Evolutionary conservation across 352 stramenopile species (phyloP), one percentile per base, ranked within the genome.

Genomic region (Discostella stelligera): DNA sequence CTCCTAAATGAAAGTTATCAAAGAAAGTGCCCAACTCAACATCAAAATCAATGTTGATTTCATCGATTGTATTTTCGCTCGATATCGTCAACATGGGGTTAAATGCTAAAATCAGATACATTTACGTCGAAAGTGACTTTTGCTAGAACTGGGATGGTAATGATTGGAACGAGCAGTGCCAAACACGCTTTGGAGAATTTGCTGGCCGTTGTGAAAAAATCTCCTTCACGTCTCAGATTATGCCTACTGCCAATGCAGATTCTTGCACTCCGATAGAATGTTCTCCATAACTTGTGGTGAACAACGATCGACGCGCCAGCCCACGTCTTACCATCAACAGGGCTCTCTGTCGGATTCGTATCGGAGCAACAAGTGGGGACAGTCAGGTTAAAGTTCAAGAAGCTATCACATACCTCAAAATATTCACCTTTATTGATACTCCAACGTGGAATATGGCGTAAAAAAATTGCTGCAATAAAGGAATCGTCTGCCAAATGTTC

Each of bases 71-170:
- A 20, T 60, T 60, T 23, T 39, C 53, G 20, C 53, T 41, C 0
- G 53, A 60, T 16, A 60, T 32, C 8, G 53, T 41, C 21, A 60
- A 61, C 14, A 75, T 80, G 27, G 72, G 72, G 72, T 39, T 55
- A 71, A 25, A 70, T 20, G 10, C 20, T 55, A n/a, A 71, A 44
- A 46, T 58, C 41, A 54, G 8, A 37, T 11, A 80, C 66, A 58
- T 59, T 18, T 0, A 82, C 21, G 46, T 79, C 68, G 32, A 82
- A 65, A 25, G 44, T 64, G 32, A 82, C n/a, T 59, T 82, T 68
- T 10, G 68, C 25, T 18, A 27, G 61, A 37, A 82, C 30, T 23
- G 74, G 70, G 21, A 79, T 39, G 16, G 13, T 30, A 5, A 82
- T 39, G 9, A 65, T 41, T 58, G 74, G 74, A 21, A 62, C 39